These are phyloP conservation scores for Borealophlyctis nickersoniae DNA, from an alignment of 192 early-diverging fungal genomes.

Conservation along the genomic window DNA sequence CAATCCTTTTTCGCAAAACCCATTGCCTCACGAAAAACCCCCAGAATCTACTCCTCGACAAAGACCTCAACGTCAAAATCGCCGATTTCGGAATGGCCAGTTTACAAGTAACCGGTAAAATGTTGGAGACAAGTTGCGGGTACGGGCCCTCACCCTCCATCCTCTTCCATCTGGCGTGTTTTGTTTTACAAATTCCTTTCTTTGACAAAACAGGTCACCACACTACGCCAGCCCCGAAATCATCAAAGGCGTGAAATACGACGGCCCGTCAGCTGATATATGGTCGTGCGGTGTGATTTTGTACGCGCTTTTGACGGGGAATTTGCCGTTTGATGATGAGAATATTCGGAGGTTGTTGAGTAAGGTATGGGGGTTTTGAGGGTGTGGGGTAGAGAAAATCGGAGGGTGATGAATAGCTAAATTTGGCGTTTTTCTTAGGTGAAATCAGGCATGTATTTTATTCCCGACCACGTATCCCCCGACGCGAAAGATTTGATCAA, in stretches of 20 bases:
- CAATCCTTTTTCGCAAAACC: no score
- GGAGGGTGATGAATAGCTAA: conserved; percentile 23
- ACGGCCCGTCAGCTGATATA: conserved; percentile 65
- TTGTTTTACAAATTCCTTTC: background rate
- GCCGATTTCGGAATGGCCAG: conserved; percentile 97
- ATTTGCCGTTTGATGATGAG: conserved; percentile 74
- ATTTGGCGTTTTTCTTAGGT: conserved; percentile 48
- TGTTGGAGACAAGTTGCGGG: conserved; percentile 69
- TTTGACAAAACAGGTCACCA: conserved; percentile 59
- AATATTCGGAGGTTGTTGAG: conserved; percentile 61
- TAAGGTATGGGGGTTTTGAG: conserved; percentile 50
- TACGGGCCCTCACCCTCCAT: conserved; percentile 23
- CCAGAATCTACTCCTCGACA: conserved; percentile 78
- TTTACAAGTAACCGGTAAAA: conserved; percentile 43
- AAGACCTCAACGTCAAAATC: conserved; percentile 90
- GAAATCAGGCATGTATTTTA: conserved; percentile 53
- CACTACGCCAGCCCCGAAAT: conserved; percentile 76
- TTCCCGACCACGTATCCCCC: conserved; percentile 80
- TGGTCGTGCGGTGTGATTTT: conserved; percentile 78
- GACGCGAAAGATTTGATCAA: conserved; percentile 76
- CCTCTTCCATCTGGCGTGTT: conserved; percentile 2
- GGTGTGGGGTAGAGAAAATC: background rate
- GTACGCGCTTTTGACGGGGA: conserved; percentile 66
- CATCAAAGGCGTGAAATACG: conserved; percentile 62
- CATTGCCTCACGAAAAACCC: no score